These are phyloP conservation scores for Trichoderma atrobrunneum DNA, from an alignment of 2,329 filamentous ascomycete species.

Conservation along the genomic window DNA sequence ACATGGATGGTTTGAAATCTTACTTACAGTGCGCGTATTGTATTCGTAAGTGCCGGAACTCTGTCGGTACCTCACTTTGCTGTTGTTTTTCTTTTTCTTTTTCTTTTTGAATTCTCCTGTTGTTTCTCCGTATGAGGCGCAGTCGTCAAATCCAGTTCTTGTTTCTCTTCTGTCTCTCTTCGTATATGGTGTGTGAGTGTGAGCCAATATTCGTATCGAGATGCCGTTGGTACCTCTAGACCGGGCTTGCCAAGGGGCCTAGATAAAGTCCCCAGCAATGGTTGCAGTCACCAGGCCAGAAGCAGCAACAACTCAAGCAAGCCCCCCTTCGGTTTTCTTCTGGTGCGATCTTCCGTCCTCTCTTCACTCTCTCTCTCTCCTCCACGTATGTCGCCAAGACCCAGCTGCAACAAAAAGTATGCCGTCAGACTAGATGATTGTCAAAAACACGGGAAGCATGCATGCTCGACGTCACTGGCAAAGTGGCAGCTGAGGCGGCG, in stretches of 20 bases:
- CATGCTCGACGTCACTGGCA: conserved; percentile 19
- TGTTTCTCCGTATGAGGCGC: neutral
- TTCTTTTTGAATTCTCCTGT: neutral
- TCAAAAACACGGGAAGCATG: neutral
- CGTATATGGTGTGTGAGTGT: neutral
- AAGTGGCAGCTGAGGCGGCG: conserved; percentile 13
- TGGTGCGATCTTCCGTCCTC: neutral
- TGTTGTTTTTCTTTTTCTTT: neutral
- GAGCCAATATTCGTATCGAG: conserved; percentile 3
- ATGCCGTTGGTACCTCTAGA: neutral
- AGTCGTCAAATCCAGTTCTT: neutral
- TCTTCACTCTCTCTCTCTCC: neutral
- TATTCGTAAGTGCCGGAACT: neutral
- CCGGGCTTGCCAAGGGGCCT: neutral
- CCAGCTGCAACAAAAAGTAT: neutral
- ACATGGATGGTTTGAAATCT: neutral
- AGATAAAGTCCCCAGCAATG: neutral
- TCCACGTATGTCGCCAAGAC: conserved; percentile 13
- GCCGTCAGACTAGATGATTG: neutral
- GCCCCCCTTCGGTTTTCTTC: neutral
- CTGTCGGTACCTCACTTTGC: neutral
- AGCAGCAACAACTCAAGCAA: conserved; percentile 1
- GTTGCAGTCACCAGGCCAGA: neutral
- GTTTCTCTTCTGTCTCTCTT: neutral
- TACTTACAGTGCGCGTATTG: neutral